A percentile compares a stretch with the other conserved stretches of the same genome.
phyloP scores from a whole-genome alignment of 1,139 yeast species.

The Meyerozyma elateridarum region DNA sequence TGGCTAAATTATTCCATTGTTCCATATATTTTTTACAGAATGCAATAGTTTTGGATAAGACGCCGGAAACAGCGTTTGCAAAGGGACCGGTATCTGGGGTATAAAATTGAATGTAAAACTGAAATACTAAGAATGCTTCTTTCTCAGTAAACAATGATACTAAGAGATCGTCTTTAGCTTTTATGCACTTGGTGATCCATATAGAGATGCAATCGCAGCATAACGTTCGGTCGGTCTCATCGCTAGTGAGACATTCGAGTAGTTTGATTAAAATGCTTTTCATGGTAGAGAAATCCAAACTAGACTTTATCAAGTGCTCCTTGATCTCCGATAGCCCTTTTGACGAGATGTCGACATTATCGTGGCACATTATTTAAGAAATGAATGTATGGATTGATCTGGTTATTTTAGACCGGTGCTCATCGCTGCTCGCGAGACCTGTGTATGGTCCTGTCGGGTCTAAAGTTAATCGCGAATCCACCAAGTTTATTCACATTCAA shows the following conservation, averaged over 20 bases:
- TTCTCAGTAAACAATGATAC: not conserved
- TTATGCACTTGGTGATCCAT: slow-evolving; percentile 1
- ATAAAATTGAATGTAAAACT: not conserved
- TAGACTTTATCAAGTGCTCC: not conserved
- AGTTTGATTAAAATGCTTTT: not conserved
- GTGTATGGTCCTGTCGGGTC: too few relatives aligned
- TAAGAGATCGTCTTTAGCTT: not conserved
- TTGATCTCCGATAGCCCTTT: not conserved
- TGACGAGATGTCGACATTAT: too few relatives aligned
- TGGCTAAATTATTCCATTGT: not conserved
- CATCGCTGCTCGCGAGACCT: too few relatives aligned
- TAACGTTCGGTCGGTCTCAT: not conserved
- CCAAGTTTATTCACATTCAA: not conserved
- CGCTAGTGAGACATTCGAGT: too few relatives aligned
- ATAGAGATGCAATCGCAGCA: slow-evolving; percentile 1
- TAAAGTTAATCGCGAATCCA: too few relatives aligned
- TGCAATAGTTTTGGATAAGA: not conserved
- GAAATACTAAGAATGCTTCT: not conserved
- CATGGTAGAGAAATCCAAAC: not conserved
- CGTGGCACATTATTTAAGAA: too few relatives aligned
- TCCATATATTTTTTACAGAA: not conserved
- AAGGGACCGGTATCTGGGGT: not conserved
- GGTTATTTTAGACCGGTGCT: too few relatives aligned
- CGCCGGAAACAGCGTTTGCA: not conserved
- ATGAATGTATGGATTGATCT: too few relatives aligned